Percentiles rank a stretch among this genome's conserved stretches.
Evolutionary conservation across 108 stramenopile genomes (phyloP).

Genomic region (Stephanodiscus minutulus): DNA sequence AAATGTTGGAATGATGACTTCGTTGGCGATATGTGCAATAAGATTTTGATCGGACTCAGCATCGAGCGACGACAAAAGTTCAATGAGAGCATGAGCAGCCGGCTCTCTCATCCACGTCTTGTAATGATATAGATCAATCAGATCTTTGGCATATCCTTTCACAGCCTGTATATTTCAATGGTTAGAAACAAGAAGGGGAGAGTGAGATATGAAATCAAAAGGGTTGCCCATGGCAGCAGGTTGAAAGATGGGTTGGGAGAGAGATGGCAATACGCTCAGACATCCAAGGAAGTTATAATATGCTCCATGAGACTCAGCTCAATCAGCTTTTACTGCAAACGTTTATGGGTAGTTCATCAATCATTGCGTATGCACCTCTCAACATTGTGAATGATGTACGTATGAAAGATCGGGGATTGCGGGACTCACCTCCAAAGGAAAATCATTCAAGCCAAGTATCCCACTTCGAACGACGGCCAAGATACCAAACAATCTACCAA

Average conservation of each 20-base stretch:
- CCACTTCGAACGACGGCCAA: conserved; percentile 71
- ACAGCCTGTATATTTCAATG: conserved; percentile 29
- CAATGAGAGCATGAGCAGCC: conserved; percentile 73
- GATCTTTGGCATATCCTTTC: conserved; percentile 48
- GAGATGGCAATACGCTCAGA: conserved; percentile 35
- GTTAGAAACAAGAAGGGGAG: conserved; percentile 4
- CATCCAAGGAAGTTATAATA: conserved; percentile 47
- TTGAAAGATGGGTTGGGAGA: not conserved
- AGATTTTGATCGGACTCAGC: conserved; percentile 12
- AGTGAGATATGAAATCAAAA: conserved; percentile 7
- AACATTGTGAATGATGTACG: not conserved
- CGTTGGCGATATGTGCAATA: conserved; percentile 44
- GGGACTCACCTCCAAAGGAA: conserved; percentile 33
- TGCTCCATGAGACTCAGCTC: conserved; percentile 48
- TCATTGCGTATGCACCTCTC: conserved; percentile 32
- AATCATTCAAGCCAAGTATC: conserved; percentile 36
- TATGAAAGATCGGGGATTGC: not conserved
- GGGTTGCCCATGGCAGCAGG: not conserved
- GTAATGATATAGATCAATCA: conserved; percentile 74
- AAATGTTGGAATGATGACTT: conserved; percentile 62
- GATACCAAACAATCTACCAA: conserved; percentile 85
- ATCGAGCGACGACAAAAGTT: conserved; percentile 55
- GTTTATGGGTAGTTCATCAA: conserved; percentile 54
- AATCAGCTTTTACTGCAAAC: conserved; percentile 57
- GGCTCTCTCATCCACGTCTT: conserved; percentile 86